Conservation (phyloP, 2,329 filamentous ascomycete genomes). For the Aspergillus cejpii region DNA sequence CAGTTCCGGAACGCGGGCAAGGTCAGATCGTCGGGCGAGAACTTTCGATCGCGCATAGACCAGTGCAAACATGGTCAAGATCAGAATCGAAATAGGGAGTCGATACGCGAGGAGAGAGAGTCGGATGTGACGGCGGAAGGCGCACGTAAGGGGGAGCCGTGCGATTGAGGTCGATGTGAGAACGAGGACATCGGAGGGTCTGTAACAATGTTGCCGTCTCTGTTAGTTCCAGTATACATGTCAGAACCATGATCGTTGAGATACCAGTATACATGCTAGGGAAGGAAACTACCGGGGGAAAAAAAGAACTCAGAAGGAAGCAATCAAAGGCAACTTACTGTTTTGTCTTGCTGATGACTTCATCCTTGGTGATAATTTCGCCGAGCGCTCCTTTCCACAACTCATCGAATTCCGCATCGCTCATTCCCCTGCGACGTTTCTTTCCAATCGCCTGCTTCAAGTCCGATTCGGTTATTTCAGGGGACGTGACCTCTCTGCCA, state of each 20-base stretch:
- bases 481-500: constrained; percentile 53
- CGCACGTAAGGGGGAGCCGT: constrained; percentile 68
- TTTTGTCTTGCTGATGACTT: constrained; percentile 51
- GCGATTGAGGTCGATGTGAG: constrained; percentile 86
- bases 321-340: constrained; percentile 47
- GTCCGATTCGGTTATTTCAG: constrained; percentile 62
- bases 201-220: constrained; percentile 65
- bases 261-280: constrained; percentile 3
- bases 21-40: constrained; percentile 56
- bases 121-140: constrained; percentile 43
- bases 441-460: constrained; percentile 70
- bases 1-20: constrained; percentile 69
- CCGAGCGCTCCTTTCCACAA: constrained; percentile 53
- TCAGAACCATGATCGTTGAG: constrained; percentile 41
- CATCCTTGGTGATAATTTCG: constrained; percentile 51
- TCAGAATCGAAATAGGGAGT: constrained; percentile 46
- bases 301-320: constrained; percentile 18
- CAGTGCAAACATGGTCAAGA: constrained; percentile 41
- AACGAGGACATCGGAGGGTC: constrained; percentile 60
- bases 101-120: constrained; percentile 46
- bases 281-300: background rate
- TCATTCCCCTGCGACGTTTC: constrained; percentile 76
- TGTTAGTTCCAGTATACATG: constrained; percentile 67
- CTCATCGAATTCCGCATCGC: constrained; percentile 82
- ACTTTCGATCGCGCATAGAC: constrained; percentile 61